Evolutionary conservation across 495 filamentous ascomycete genomes (phyloP), one percentile per base, ranked within the genome.

Genomic region (Amphirosellinia nigrospora): DNA sequence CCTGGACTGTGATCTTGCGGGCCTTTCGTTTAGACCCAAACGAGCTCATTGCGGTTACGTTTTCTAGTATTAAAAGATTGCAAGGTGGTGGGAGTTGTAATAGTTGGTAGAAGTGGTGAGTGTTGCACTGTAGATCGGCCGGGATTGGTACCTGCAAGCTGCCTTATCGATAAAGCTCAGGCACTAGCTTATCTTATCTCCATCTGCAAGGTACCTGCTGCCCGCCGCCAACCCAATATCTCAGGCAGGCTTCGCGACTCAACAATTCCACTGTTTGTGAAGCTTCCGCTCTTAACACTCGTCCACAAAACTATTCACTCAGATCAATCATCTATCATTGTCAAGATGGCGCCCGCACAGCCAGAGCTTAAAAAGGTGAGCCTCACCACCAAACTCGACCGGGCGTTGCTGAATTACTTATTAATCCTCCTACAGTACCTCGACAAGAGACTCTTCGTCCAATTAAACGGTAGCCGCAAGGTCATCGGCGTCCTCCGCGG

Each of bases 401-500:
- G 28, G 36, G 15, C 7, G 10, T 77, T 60, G 60, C 66, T 64
- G 46, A 43, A 48, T 15, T 38, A 39, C 55, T 64, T 66, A 71
- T 41, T 36, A 52, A 75, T 50, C 71, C 26, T 46, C 10, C 39
- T 68, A 71, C 79, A 99, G 96, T 99, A 99, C 83, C 94, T 99
- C 85, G 96, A 98, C 86, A 99, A 99, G 87, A 89, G 96, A 80
- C 88, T 99, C 78, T 97, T 97, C 82, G 93, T 97, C 77, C 94
- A 99, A 81, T 84, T 99, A 71, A 98, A 99, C 84, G 96, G 96
- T 78, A 95, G 93, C 82, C 92, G 96, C 78, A 97, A 97, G 84
- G 96, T 99, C 73, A 92, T 97, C 80, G 96, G 96, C 72, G 89
- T 97, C 46, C 87, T 99, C 53, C 87, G 96, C 73, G 96, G 96